Evolutionary conservation across 2,329 filamentous ascomycete genomes (phyloP).

Genomic region (Chaetomium sp.): DNA sequence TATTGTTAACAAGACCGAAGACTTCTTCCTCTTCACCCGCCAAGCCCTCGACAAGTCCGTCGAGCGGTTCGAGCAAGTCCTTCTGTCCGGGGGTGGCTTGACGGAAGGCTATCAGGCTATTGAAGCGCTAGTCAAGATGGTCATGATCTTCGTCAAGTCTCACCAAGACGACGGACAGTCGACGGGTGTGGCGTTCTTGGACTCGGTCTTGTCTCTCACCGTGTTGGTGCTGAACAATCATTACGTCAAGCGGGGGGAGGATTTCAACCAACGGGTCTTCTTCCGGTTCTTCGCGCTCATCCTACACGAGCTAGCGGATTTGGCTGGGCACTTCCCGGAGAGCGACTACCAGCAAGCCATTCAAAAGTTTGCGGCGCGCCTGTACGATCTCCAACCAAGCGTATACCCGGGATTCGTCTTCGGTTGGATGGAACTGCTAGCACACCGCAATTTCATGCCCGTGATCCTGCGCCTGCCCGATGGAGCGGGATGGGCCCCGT

Average conservation of each 20-base stretch:
- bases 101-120: slow-evolving; percentile 61
- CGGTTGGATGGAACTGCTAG: slow-evolving; percentile 78
- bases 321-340: slow-evolving; percentile 60
- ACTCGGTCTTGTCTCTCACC: slow-evolving; percentile 75
- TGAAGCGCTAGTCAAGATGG: slow-evolving; percentile 81
- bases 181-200: slow-evolving; percentile 70
- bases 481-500: slow-evolving; percentile 73
- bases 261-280: slow-evolving; percentile 86
- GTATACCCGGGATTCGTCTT: slow-evolving; percentile 83
- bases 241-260: slow-evolving; percentile 75
- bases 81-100: slow-evolving; percentile 62
- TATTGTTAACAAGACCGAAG: slow-evolving; percentile 72
- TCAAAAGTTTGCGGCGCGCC: slow-evolving; percentile 68
- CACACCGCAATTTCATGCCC: slow-evolving; percentile 84
- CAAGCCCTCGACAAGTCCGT: slow-evolving; percentile 79
- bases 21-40: slow-evolving; percentile 78
- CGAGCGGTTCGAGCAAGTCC: slow-evolving; percentile 72
- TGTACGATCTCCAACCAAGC: slow-evolving; percentile 73
- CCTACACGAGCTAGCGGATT: slow-evolving; percentile 70
- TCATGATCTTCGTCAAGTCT: slow-evolving; percentile 73
- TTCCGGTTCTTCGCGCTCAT: slow-evolving; percentile 85
- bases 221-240: slow-evolving; percentile 84
- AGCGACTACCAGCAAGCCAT: slow-evolving; percentile 70
- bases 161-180: slow-evolving; percentile 62
- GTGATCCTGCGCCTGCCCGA: slow-evolving; percentile 69